phyloP scores from a whole-genome alignment of 2,329 filamentous ascomycete species.

The Didymella sp. region DNA sequence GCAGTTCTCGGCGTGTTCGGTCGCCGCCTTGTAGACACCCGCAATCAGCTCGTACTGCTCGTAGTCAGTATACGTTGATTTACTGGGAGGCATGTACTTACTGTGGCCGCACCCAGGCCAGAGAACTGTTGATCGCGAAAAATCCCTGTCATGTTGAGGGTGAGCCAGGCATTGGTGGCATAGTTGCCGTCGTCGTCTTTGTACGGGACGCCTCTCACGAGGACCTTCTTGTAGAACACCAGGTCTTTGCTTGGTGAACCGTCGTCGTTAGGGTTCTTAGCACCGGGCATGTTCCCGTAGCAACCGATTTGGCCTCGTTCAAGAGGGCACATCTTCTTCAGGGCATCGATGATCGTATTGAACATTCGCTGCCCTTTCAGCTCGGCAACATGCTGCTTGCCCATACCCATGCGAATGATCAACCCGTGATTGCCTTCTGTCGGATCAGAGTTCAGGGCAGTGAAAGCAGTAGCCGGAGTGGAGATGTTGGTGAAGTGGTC shows the following conservation, averaged over 20 bases:
- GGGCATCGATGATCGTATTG: neutral
- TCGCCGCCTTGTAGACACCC: neutral
- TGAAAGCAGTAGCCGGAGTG: neutral
- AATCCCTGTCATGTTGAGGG: constrained; percentile 2
- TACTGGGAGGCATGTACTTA: neutral
- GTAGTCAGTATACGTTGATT: neutral
- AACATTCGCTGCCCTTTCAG: constrained; percentile 2
- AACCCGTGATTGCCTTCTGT: neutral
- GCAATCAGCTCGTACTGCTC: constrained; percentile 16
- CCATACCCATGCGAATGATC: constrained; percentile 3
- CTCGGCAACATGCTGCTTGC: constrained; percentile 11
- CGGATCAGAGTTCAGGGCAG: neutral
- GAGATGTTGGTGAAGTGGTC: neutral
- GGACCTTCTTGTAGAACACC: neutral
- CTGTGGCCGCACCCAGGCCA: constrained; percentile 7
- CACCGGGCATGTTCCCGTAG: constrained; percentile 6
- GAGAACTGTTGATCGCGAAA: constrained; percentile 5
- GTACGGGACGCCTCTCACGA: neutral
- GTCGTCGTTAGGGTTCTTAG: neutral
- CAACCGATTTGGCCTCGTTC: constrained; percentile 8
- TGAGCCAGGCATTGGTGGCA: constrained; percentile 4
- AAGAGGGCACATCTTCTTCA: constrained; percentile 1
- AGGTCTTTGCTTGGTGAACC: neutral
- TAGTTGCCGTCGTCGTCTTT: neutral
- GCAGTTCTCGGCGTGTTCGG: constrained; percentile 14